Percentiles rank a stretch among this genome's conserved stretches.
Evolutionary conservation across 805 yeast genomes (phyloP).

Genomic region (Metschnikowia hibisci): DNA sequence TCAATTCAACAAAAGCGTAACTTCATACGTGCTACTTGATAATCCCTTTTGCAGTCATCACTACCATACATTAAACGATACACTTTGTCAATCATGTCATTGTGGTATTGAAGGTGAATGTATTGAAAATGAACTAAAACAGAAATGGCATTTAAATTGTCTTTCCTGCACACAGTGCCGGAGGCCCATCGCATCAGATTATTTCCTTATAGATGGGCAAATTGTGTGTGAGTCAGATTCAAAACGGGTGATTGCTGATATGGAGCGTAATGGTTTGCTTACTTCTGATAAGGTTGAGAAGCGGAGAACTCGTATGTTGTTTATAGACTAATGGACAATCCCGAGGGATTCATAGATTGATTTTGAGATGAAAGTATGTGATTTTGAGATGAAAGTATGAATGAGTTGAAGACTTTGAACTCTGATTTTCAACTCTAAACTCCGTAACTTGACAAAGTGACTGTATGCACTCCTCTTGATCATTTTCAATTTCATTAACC

Average conservation of each 20-base stretch:
- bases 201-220: conserved; percentile 47
- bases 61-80: conserved; percentile 69
- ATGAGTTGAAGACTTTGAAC: too few species aligned
- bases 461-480: too few species aligned
- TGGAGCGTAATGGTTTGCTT: conserved; percentile 12
- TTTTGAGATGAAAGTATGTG: not conserved
- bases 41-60: conserved; percentile 79
- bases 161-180: conserved; percentile 64
- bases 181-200: conserved; percentile 46
- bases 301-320: conserved; percentile 41
- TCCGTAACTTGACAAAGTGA: too few species aligned
- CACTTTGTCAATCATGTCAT: conserved; percentile 68
- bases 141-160: conserved; percentile 75
- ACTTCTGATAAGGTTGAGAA: conserved; percentile 38
- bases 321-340: conserved; percentile 20
- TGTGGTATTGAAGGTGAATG: conserved; percentile 88
- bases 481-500: too few species aligned
- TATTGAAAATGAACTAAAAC: conserved; percentile 66
- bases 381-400: not conserved
- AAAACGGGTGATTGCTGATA: conserved; percentile 23
- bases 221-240: conserved; percentile 53
- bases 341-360: not conserved
- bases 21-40: conserved; percentile 75
- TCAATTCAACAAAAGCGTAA: conserved; percentile 54
- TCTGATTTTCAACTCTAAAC: too few species aligned